Evolutionary conservation across 1,139 yeast species (phyloP).

Genomic region (Zygoascus hellenicus): DNA sequence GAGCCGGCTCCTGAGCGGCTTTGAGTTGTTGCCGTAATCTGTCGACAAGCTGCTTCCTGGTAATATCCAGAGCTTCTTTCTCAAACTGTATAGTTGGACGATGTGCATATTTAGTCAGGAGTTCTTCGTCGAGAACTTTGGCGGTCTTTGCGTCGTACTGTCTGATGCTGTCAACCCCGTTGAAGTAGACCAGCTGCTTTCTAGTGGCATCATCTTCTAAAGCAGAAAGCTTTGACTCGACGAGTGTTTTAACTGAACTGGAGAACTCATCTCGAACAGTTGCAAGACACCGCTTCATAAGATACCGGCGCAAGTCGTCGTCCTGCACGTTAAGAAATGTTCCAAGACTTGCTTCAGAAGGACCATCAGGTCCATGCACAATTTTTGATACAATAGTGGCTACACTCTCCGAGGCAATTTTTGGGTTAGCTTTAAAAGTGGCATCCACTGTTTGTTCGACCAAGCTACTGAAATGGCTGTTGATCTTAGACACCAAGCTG

Average conservation of each 20-base stretch:
- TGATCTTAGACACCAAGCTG: background rate
- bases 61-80: constrained; percentile 9
- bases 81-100: constrained; percentile 7
- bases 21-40: constrained; percentile 18
- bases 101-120: constrained; percentile 12
- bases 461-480: background rate
- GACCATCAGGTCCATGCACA: constrained; percentile 4
- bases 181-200: constrained; percentile 15
- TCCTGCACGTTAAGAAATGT: background rate
- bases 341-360: background rate
- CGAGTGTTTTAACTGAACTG: background rate
- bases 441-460: background rate
- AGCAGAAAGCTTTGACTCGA: background rate
- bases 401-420: background rate
- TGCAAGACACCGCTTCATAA: background rate
- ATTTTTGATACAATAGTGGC: constrained; percentile 1
- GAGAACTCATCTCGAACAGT: background rate
- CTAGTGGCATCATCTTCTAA: constrained; percentile 4
- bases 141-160: constrained; percentile 17
- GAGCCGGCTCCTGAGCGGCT: constrained; percentile 25
- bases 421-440: background rate
- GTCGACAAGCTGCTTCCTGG: constrained; percentile 13
- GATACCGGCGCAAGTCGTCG: background rate
- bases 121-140: constrained; percentile 15
- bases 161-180: constrained; percentile 14